These are phyloP conservation scores for Coniophora puteana DNA, from an alignment of 1,284 basidiomycete species.

Conservation along the genomic window DNA sequence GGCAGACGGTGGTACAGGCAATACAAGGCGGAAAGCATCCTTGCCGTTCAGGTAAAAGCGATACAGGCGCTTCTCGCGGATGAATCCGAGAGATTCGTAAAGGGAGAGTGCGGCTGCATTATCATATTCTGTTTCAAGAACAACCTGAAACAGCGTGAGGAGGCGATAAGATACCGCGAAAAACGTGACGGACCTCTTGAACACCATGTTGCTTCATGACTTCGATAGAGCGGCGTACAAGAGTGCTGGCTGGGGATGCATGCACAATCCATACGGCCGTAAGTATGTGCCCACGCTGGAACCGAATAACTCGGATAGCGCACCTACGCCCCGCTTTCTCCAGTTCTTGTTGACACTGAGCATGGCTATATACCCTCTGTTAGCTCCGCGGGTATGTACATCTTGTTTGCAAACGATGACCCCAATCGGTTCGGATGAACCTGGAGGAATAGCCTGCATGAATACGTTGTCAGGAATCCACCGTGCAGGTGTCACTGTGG, in stretches of 20 bases:
- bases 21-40: slow-evolving; percentile 77
- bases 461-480: slow-evolving; percentile 3
- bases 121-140: slow-evolving; percentile 97
- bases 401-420: slow-evolving; percentile 97
- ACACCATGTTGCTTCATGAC: slow-evolving; percentile 80
- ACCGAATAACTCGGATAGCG: slow-evolving; percentile 7
- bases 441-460: slow-evolving; percentile 35
- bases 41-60: slow-evolving; percentile 96
- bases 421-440: slow-evolving; percentile 67
- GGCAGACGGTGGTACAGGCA: slow-evolving; percentile 45
- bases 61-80: slow-evolving; percentile 91
- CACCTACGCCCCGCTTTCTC: slow-evolving; percentile 89
- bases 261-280: too few species aligned
- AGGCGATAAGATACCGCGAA: neutral
- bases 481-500: too few species aligned
- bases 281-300: neutral
- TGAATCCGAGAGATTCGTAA: slow-evolving; percentile 92
- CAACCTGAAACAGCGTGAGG: slow-evolving; percentile 52
- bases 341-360: slow-evolving; percentile 80
- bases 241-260: slow-evolving; percentile 59
- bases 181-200: slow-evolving; percentile 61
- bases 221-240: slow-evolving; percentile 76
- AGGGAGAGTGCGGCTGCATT: slow-evolving; percentile 84
- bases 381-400: slow-evolving; percentile 70
- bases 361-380: slow-evolving; percentile 98